Evolutionary conservation across 768 basidiomycete species (phyloP), one percentile per base, ranked within the genome.

Genomic region (Trametes cingulata): DNA sequence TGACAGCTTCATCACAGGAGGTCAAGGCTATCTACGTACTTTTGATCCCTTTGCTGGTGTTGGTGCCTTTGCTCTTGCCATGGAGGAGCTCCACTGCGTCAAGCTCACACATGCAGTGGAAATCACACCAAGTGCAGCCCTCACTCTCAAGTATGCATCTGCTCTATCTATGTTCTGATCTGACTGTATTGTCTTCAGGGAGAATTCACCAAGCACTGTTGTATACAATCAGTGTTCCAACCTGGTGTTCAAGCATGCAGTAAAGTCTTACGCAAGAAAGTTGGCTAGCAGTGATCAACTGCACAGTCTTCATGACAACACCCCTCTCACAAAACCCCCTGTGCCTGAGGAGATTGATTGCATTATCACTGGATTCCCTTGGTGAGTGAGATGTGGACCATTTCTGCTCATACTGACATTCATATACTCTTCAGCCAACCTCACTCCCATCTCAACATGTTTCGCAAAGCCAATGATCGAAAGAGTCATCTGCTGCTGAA

Each of bases 141-240:
- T 74, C 58, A 90, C 91, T 1, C 74, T 88, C 15, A 74, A 73
- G 91, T 88, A 65, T 52, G 81, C 70, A n/a, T n/a, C n/a, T n/a
- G n/a, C 6, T 29, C 39, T 37, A 27, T 39, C 1, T 37, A 43
- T 46, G 13, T 41, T 61, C 62, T 1, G 19, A n/a, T 36, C n/a
- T n/a, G 33, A 24, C 20, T 51, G n/a, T 47, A 7, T 24, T 48
- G 14, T 58, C 68, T 57, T 17, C 58, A 87, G 85, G 48, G 73
- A 78, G 20, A 87, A 90, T 62, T 82, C 79, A 12, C 76, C 82
- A 0, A 64, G 76, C 2, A 77, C 81, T 2, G 72, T 73, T 1
- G 81, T 90, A 0, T 86, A 86, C 63, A 91, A 91, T 55, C 85
- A 90, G 56, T 91, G 89, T 60, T 81, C 83, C 2, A 93, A 92